Base-by-base conservation (phyloP, 257 asterid species). In the Euphrasia confusa region DNA sequence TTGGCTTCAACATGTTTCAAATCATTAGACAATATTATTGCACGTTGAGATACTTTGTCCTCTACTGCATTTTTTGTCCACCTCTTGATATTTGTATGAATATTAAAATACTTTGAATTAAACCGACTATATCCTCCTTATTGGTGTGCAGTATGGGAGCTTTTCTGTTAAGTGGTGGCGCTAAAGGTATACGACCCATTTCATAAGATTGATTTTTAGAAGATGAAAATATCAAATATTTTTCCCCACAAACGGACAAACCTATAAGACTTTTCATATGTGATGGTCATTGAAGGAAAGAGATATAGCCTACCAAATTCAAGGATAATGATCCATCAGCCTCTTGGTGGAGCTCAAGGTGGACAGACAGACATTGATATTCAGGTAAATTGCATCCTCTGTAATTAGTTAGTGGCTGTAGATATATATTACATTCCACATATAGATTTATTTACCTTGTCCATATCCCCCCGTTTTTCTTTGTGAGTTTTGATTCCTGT, bases 321-420 rank as follows among this genome's bases (percentile, higher is more conserved):
- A 27, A 80, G 92, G 79, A 82, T 83, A 77, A 84, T 83, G 95
- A 85, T 87, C 67, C 96, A 88, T 81, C 96, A 88, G 78, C 96
- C 96, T 47, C 84, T 85, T 62, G 96, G 96, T 75, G 95, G 92
- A 68, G 87, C 86, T 15, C 95, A 88, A 71, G 96, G 96, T 78
- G 75, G 77, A 21, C 95, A 85, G 80, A 79, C 88, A 28, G 95
- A 85, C 67, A 67, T 88, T 58, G 92, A 88, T 58, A 81, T 88
- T 60, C 96, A 88, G 95, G 96, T 88, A 65, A 21, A 37, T 70
- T 15, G 32, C 57, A 17, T 37, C 17, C 32, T 50, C 24, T 17
- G 42, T 37, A 37, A 37, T 37, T 37, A 30, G 33, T 30, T 30
- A 5, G 33, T 30, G 33, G 33, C 33, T 30, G 33, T 30, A 30